These are phyloP conservation scores for Sclerotinia minor DNA, from an alignment of 2,329 filamentous ascomycete species.

Conservation along the genomic window DNA sequence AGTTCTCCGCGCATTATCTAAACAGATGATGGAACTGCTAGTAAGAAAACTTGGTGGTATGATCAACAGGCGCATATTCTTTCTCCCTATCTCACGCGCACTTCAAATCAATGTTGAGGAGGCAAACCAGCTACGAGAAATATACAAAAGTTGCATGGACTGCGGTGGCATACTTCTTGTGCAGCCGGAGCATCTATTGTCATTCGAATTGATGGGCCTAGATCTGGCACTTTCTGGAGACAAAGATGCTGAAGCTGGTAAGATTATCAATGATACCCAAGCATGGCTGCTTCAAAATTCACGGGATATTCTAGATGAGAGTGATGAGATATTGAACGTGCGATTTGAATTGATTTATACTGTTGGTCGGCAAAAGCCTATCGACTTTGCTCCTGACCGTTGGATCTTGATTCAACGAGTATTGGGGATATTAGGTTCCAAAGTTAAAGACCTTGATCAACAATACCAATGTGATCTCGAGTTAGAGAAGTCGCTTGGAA, in stretches of 20 bases:
- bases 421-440: constrained; percentile 46
- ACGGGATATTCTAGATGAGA: constrained; percentile 64
- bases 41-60: constrained; percentile 56
- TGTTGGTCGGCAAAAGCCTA: constrained; percentile 52
- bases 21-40: constrained; percentile 61
- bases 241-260: constrained; percentile 37
- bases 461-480: constrained; percentile 48
- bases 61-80: constrained; percentile 53
- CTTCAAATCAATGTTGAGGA: constrained; percentile 42
- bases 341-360: constrained; percentile 66
- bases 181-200: constrained; percentile 65
- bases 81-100: constrained; percentile 59
- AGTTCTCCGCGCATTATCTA: constrained; percentile 60
- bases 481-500: constrained; percentile 35
- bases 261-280: constrained; percentile 46
- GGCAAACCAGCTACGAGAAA: constrained; percentile 43
- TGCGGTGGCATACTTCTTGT: constrained; percentile 57
- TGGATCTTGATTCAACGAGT: constrained; percentile 59
- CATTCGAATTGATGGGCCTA: constrained; percentile 61
- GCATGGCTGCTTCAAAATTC: constrained; percentile 47
- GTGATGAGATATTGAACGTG: constrained; percentile 62
- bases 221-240: constrained; percentile 48
- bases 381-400: constrained; percentile 55
- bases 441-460: constrained; percentile 40
- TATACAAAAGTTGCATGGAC: constrained; percentile 50